phyloP scores from a whole-genome alignment of 306 rosid species.

The Lathyrus oleraceus region DNA sequence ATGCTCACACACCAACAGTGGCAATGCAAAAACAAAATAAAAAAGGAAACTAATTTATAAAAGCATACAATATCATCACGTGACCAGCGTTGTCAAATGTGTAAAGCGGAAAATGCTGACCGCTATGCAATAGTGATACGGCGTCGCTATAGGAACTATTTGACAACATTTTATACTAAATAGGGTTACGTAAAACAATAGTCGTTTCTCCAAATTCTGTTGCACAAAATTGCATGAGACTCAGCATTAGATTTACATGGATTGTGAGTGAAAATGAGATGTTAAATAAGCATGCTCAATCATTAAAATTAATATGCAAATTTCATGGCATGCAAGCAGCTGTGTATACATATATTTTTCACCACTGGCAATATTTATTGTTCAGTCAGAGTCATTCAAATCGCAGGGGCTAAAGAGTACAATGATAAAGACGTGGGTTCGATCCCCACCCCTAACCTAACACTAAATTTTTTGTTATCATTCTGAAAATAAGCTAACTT shows the following conservation, averaged over 20 bases:
- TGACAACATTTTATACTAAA: no score
- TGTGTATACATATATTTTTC: background rate
- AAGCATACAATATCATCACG: background rate
- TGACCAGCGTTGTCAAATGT: no score
- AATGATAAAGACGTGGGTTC: background rate
- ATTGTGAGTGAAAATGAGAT: background rate
- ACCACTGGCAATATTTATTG: background rate
- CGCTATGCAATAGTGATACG: no score
- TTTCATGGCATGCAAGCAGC: background rate
- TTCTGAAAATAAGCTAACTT: no score
- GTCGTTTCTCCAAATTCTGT: no score
- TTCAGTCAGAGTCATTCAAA: background rate
- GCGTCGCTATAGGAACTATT: no score
- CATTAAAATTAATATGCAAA: background rate
- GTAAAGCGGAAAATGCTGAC: no score
- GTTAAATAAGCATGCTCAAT: background rate
- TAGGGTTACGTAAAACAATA: no score
- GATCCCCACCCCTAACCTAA: background rate
- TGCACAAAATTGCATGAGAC: background rate
- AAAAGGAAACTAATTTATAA: background rate
- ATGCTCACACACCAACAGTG: background rate
- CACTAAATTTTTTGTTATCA: background rate
- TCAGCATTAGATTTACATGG: background rate
- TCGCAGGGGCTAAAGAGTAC: background rate
- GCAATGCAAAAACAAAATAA: background rate